Evolutionary conservation across 495 filamentous ascomycete genomes (phyloP), one percentile per base, ranked within the genome.

Genomic region (Aspergillus carlsbadensis): DNA sequence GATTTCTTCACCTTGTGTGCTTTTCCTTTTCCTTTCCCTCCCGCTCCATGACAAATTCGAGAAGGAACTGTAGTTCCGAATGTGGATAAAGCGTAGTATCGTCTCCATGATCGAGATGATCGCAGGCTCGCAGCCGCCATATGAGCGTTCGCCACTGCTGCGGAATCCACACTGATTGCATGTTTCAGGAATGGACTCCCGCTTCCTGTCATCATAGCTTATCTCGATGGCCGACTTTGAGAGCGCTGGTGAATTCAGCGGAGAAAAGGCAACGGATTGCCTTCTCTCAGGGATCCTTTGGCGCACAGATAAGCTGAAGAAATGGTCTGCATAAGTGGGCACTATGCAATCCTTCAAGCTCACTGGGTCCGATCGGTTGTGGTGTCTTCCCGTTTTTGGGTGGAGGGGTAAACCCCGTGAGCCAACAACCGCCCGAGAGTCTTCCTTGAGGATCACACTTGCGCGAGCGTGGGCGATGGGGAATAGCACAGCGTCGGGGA

Each of bases 121-220:
- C 26, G 5, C 13, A 41, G n/a, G 5, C 17, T n/a, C 18, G 6
- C 1, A 29, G 13, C 17, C 10, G 26, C 14, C 29, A 14, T 37
- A 39, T 39, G 18, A 17, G 18, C 34, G 47, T 39, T 26, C 14
- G 15, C 29, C 29, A 21, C 53, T 45, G 33, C 26, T 49, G 34
- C 41, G 41, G 29, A 26, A 24, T 17, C 17, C n/a, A 26, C 31
- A 35, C 6, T 10, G 31, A n/a, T 5, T 15, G 26, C 24, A 24
- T 36, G 45, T 43, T 56, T 49, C 44, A 56, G 21, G 44, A 14
- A 42, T 31, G 21, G 35, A 10, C 42, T 43, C 35, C 45, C 45
- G 37, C 45, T 48, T 50, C 45, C 54, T 50, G 45, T 50, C 45
- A 50, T 48, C 1, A 36, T 44, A 50, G 54, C 45, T 57, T 57